Evolutionary conservation across 257 asterid genomes (phyloP).

Genomic region (Nicotiana noctiflora): DNA sequence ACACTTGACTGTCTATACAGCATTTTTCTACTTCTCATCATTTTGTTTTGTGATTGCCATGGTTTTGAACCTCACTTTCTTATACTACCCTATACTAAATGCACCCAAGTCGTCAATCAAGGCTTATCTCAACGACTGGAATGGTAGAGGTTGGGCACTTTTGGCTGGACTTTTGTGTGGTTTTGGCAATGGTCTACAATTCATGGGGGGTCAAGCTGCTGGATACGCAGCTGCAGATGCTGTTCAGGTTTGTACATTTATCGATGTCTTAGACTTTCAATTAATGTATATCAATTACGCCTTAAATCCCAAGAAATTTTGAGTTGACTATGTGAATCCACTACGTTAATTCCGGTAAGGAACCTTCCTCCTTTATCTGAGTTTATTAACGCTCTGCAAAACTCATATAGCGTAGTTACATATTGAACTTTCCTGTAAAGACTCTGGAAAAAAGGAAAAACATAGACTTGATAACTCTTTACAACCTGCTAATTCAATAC

Average conservation of each 20-base stretch:
- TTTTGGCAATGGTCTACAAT: slow-evolving; percentile 93
- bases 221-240: slow-evolving; percentile 99
- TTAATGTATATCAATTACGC: not conserved
- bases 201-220: slow-evolving; percentile 99
- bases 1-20: slow-evolving; percentile 73
- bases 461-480: not conserved
- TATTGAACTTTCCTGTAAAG: not conserved
- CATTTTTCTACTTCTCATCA: slow-evolving; percentile 85
- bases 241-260: slow-evolving; percentile 58
- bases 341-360: no score
- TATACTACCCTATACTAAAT: slow-evolving; percentile 59
- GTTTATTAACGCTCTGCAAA: not conserved
- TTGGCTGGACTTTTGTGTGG: slow-evolving; percentile 90
- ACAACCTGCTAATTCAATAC: not conserved
- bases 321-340: not conserved
- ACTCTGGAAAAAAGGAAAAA: not conserved
- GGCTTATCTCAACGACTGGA: slow-evolving; percentile 70
- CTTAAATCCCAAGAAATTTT: not conserved
- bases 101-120: slow-evolving; percentile 67
- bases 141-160: slow-evolving; percentile 90
- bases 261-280: not conserved
- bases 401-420: not conserved
- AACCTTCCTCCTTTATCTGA: not conserved
- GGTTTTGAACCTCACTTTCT: slow-evolving; percentile 57
- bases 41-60: slow-evolving; percentile 69